Evolutionary conservation across 2,329 filamentous ascomycete species (phyloP).

Genomic region (Neofusicoccum ribis): DNA sequence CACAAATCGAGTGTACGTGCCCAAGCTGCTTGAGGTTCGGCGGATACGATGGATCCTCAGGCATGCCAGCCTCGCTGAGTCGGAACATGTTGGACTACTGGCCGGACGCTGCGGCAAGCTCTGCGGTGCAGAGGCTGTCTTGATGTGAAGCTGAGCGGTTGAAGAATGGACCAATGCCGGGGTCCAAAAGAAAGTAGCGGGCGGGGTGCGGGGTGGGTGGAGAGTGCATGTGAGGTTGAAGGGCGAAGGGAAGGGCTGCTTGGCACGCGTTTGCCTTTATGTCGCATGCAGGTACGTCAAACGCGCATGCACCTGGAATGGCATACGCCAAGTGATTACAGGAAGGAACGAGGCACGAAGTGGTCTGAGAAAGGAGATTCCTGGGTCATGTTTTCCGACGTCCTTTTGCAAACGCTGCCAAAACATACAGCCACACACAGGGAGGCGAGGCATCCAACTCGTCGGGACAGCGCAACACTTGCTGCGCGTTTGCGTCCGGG

Average conservation of each 20-base stretch:
- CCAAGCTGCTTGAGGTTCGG: conserved; percentile 69
- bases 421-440: no score
- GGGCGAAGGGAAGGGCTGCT: neutral
- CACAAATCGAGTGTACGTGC: conserved; percentile 48
- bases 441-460: no score
- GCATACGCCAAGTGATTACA: no score
- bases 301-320: neutral
- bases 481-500: no score
- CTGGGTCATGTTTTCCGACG: neutral
- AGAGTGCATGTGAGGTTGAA: neutral
- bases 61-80: conserved; percentile 66
- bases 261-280: neutral
- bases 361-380: neutral
- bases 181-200: neutral
- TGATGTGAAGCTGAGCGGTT: no score
- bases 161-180: neutral
- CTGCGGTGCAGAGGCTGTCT: no score
- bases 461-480: no score
- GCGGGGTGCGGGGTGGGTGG: neutral
- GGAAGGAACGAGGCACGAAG: neutral
- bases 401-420: no score
- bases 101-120: no score
- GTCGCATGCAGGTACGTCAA: neutral
- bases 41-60: conserved; percentile 68
- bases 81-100: conserved; percentile 69